Conservation (phyloP, 75 land plant species). For the Selaginella tamariscina region DNA sequence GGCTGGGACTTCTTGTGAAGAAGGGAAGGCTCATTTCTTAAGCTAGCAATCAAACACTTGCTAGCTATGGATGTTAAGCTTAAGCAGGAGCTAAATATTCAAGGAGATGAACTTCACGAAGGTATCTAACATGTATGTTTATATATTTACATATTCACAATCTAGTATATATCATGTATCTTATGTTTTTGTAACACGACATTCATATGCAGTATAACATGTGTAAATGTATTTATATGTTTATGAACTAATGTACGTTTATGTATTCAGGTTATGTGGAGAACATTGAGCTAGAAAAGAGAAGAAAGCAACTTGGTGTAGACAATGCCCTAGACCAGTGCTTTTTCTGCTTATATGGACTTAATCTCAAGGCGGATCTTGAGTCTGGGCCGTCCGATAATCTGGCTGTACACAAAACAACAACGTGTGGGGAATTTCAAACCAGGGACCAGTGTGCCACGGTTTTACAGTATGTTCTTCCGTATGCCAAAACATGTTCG, state of each 20-base stretch:
- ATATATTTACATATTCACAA: no score
- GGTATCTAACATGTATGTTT: no score
- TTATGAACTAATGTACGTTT: background rate
- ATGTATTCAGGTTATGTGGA: background rate
- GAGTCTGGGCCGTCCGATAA: constrained; percentile 74
- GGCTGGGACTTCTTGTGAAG: constrained; percentile 62
- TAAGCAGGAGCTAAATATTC: constrained; percentile 4
- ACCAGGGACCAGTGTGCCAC: constrained; percentile 96
- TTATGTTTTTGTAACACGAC: no score
- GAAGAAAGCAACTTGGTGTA: constrained; percentile 51
- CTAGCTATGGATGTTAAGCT: constrained; percentile 50
- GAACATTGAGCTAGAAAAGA: constrained; percentile 38
- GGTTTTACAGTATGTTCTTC: constrained; percentile 81
- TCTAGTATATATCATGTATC: no score
- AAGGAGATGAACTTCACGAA: no score
- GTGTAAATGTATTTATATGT: background rate
- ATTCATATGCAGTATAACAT: background rate
- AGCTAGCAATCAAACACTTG: constrained; percentile 83
- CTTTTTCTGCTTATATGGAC: constrained; percentile 94
- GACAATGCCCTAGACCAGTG: constrained; percentile 90
- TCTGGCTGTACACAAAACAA: constrained; percentile 65
- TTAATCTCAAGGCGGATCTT: constrained; percentile 56
- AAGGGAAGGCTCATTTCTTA: constrained; percentile 88
- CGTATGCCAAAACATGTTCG: constrained; percentile 84
- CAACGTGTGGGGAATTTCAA: constrained; percentile 87